phyloP scores from a whole-genome alignment of 176 grass and related monocot species.

The Bromus sterilis region DNA sequence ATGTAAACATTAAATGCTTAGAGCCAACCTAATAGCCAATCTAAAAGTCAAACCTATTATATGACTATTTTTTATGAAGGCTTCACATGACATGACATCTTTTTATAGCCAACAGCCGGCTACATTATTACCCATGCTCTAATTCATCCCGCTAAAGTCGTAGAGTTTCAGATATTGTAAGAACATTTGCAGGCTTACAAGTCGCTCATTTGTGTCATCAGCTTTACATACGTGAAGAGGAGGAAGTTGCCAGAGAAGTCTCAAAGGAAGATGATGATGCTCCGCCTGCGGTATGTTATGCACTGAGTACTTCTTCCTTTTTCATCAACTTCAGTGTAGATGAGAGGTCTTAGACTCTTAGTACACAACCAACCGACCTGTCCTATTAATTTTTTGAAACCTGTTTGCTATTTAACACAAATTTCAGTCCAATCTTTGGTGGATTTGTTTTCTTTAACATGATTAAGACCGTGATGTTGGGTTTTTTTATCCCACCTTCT shows the following conservation, averaged over 20 bases:
- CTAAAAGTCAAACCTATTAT: no score
- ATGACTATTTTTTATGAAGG: no score
- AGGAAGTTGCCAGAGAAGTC: conserved; percentile 45
- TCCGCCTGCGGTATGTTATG: conserved; percentile 41
- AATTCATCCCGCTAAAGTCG: background rate
- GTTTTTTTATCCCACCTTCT: no score
- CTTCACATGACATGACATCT: no score
- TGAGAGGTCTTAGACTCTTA: background rate
- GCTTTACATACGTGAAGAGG: conserved; percentile 69
- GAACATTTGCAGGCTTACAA: background rate
- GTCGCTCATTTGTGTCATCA: conserved; percentile 5
- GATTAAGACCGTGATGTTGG: background rate
- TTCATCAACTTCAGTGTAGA: background rate
- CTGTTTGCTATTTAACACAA: background rate
- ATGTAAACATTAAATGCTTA: no score
- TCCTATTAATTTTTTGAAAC: background rate
- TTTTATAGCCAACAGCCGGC: no score
- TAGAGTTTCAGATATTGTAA: background rate
- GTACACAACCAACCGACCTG: background rate
- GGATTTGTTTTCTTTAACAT: background rate
- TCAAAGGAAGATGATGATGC: conserved; percentile 37
- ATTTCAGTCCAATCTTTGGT: background rate
- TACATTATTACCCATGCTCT: no score
- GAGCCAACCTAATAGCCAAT: no score
- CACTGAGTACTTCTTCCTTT: background rate